Evolutionary conservation across 805 yeast genomes (phyloP), one percentile per base, ranked within the genome.

Genomic region (Kodamaea jinghongensis): DNA sequence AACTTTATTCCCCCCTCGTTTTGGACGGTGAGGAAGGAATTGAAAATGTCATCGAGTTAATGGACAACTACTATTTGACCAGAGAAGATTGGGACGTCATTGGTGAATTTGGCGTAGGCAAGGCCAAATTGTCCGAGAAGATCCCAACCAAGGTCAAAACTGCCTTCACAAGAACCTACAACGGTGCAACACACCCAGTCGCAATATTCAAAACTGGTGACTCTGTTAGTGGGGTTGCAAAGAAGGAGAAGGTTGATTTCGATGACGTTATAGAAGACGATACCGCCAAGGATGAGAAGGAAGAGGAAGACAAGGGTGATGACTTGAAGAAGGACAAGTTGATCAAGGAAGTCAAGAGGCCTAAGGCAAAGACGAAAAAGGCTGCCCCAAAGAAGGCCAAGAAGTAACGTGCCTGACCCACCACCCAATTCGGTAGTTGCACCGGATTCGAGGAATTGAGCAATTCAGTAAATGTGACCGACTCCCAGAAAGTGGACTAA

Each of bases 51-150:
- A 79, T 93, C 35, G 67, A 70, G n/a, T 52, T 78, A 1, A 74
- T 93, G 85, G 99, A 93, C 61, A 70, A 78, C 26, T 93, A 93
- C 60, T 93, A 79, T 54, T 60, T 93, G 28, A 85, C 96, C 6
- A 84, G 79, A 52, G 96, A 90, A 42, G 98, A 93, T 60, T 91
- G 95, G 90, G 98, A 91, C 55, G 75, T 74, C 15, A 66, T 93
- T 8, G 71, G 88, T 75, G 97, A 90, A 46, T 77, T 90, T 45
- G 83, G 87, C 12, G 81, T 89, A 9, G 96, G 96, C 0, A 20
- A 20, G 23, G 8, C 7, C 23, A 5, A 6, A 8, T 20, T 20
- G 23, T 5, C 23, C 23, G 35, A 39, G 12, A 28, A 43, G n/a
- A 58, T 59, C 23, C 79, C 91, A 7, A 76, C 96, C 1, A 72